A percentile compares a stretch with the other conserved stretches of the same genome.
Evolutionary conservation across 306 rosid species (phyloP).

Genomic region (Trifolium fragiferum): DNA sequence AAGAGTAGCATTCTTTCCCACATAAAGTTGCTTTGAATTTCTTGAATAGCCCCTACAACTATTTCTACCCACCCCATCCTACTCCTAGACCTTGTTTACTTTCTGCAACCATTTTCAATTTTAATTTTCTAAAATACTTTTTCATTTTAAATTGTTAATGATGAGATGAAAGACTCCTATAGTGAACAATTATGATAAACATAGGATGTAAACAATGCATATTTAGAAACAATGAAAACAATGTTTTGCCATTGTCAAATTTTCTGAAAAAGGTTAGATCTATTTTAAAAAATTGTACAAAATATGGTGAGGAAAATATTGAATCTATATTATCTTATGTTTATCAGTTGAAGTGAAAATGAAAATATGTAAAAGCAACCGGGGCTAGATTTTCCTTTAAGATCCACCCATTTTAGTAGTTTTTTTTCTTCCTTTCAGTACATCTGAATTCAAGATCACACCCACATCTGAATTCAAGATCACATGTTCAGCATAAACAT

Average conservation of each 20-base stretch:
- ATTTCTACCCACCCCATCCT: slow-evolving; percentile 1
- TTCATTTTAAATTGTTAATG: not conserved
- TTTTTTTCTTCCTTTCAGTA: not conserved
- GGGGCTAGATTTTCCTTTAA: slow-evolving; percentile 19
- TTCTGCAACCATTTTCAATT: not conserved
- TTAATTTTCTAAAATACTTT: not conserved
- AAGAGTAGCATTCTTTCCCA: not conserved
- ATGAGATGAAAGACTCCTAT: not conserved
- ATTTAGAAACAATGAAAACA: not conserved
- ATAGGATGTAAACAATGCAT: not conserved
- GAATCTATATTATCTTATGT: not conserved
- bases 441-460: slow-evolving; percentile 23
- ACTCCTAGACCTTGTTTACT: not conserved
- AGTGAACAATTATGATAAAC: not conserved
- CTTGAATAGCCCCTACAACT: slow-evolving; percentile 14
- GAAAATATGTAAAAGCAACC: not conserved
- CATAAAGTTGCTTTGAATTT: not conserved
- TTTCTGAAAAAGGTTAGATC: too few relatives aligned
- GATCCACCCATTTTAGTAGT: slow-evolving; percentile 1
- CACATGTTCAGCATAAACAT: too few relatives aligned
- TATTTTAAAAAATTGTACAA: too few relatives aligned
- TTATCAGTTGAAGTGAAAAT: not conserved
- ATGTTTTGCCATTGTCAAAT: not conserved
- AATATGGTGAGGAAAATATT: too few relatives aligned
- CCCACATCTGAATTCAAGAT: too few relatives aligned